Evolutionary conservation across 1,284 basidiomycete genomes (phyloP).

Genomic region (Naganishia sp.): DNA sequence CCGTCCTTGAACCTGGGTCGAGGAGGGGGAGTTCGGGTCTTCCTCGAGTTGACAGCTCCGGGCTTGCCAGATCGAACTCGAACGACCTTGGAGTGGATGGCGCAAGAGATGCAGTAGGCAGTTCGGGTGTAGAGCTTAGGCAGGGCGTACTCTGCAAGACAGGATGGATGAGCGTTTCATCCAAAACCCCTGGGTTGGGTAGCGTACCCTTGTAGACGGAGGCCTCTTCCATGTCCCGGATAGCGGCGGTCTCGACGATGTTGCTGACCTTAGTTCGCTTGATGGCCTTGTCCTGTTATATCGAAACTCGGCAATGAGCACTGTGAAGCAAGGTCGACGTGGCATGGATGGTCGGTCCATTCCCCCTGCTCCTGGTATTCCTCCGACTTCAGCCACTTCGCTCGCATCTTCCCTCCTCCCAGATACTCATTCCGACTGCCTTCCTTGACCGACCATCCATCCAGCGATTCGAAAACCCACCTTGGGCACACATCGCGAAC

Average conservation of each 20-base stretch:
- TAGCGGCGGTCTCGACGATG: conserved; percentile 98
- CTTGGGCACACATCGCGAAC: conserved; percentile 83
- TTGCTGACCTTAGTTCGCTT: conserved; percentile 99
- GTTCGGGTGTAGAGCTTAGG: conserved; percentile 99
- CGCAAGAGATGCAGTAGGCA: conserved; percentile 97
- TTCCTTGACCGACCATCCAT: conserved; percentile 8
- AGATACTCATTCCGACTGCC: neutral
- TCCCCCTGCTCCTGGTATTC: neutral
- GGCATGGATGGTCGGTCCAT: conserved; percentile 27
- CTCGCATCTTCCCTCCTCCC: conserved; percentile 1
- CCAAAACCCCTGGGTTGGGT: neutral
- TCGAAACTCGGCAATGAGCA: no score
- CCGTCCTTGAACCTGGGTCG: conserved; percentile 97
- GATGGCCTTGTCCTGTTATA: conserved; percentile 91
- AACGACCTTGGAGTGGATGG: conserved; percentile 98
- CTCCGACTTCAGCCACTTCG: neutral
- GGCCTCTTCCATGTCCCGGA: conserved; percentile 96
- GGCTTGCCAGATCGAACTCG: conserved; percentile 92
- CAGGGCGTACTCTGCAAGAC: conserved; percentile 80
- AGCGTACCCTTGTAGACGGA: conserved; percentile 85
- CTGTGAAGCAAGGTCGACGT: conserved; percentile 18
- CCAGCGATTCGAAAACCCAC: conserved; percentile 38
- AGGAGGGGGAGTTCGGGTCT: conserved; percentile 94
- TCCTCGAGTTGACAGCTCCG: conserved; percentile 62
- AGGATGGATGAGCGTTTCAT: neutral